Evolutionary conservation across 2,329 filamentous ascomycete genomes (phyloP), one percentile per base, ranked within the genome.

Genomic region (Huntiella decipiens): DNA sequence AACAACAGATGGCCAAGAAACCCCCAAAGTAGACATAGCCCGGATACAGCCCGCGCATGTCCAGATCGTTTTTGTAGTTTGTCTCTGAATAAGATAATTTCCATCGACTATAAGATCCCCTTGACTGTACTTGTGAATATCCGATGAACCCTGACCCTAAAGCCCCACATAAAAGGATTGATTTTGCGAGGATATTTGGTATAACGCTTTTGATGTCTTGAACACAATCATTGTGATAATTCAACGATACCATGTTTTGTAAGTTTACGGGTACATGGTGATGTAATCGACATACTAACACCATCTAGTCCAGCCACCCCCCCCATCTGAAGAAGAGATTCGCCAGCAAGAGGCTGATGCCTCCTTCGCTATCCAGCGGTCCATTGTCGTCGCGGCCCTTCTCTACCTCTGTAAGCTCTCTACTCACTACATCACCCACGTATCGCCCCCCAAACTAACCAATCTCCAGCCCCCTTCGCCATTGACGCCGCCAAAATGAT

Each of bases 321-420:
- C 76, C 60, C 71, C 76, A 56, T 75, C 75, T 49, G 66, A 73
- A 49, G 76, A 79, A 61, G 80, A 87, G 70, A 71, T 87, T 59
- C 70, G 70, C 57, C 66, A 68, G 56, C 70, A 77, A 60, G 81
- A 87, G 67, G 66, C 67, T 50, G 72, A 79, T 59, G 81, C 82
- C 43, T 66, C 65, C 56, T 67, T 70, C 54, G 80, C 77, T 43
- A 66, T 88, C 53, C 76, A 81, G 64, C 70, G 68, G 55, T 79
- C 79, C 51, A 58, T 79, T 46, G 70, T 73, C 35, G 74, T 75
- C 12, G 77, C 77, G 52, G 66, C 78, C 35, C 61, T 82, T 43
- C 70, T 91, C 42, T 88, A 88, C 59, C 64, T 91, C 50, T 84
- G 83, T 91, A 74, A 48, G 80, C 59, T 8, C 4, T 2, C 17